Evolutionary conservation across 257 asterid species (phyloP), one percentile per base, ranked within the genome.

Genomic region (Forsythia viridissima): DNA sequence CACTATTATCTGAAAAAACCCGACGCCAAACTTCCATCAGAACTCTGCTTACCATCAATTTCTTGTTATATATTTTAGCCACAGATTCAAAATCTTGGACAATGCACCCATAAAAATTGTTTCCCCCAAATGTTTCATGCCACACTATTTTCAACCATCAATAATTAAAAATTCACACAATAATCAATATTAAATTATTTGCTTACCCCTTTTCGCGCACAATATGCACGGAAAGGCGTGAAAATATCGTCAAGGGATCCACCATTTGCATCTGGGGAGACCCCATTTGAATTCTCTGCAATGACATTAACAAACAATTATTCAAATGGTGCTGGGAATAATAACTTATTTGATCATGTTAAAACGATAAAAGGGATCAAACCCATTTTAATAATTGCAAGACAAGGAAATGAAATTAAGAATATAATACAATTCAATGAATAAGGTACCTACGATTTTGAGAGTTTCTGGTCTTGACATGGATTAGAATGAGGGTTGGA

Each of bases 191-290:
- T 44, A 63, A 63, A 63, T 30, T 30, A 21, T 30, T 73, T 20
- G 59, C 87, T 9, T 81, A 92, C 98, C 90, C 89, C 89, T 87
- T 83, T 90, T 43, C 96, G 92, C 0, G 94, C 96, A 83, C 91
- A 89, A 80, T 80, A 87, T 16, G 88, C 81, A 0, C 94, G 88
- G 40, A 78, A 84, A 70, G 86, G 85, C 6, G 71, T 73, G 82
- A 93, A 91, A 16, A 90, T 77, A 8, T 86, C 83, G n/a, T 87
- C 92, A 6, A 30, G 4, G 6, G 57, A 34, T 72, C 85, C 91
- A 71, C 79, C 79, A 70, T 84, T 77, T 10, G 85, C 84, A 73
- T 87, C 87, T n/a, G 7, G 42, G 42, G 39, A 61, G 57, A 59
- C 83, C 40, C 84, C 86, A 43, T 68, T 78, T 57, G n/a, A 21